Percentiles rank a stretch among this genome's conserved stretches.
Evolutionary conservation across 768 basidiomycete species (phyloP).

Genomic region (Sutorius australiensis): DNA sequence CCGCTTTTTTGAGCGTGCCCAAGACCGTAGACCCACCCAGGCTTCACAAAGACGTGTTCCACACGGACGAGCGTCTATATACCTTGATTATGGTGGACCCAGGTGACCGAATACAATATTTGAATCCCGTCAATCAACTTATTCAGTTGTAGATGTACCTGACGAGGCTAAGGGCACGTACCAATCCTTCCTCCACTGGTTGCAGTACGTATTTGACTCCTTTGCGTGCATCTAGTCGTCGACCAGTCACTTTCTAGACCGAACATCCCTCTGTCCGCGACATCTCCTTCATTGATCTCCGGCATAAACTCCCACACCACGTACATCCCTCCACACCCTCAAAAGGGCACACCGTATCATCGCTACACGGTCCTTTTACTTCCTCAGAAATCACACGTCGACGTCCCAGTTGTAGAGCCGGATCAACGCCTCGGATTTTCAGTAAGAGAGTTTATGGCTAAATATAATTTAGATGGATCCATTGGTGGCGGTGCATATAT

Average conservation of each 20-base stretch:
- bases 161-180: conserved; percentile 60
- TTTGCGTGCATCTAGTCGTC: neutral
- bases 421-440: conserved; percentile 58
- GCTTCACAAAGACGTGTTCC: conserved; percentile 74
- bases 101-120: conserved; percentile 45
- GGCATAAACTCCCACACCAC: conserved; percentile 54
- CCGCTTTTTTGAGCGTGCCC: conserved; percentile 1
- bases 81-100: conserved; percentile 88
- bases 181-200: conserved; percentile 79
- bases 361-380: conserved; percentile 80
- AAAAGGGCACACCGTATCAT: conserved; percentile 85
- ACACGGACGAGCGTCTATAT: conserved; percentile 75
- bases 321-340: conserved; percentile 91
- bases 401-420: conserved; percentile 46
- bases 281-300: conserved; percentile 38
- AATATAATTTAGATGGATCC: conserved; percentile 50
- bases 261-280: conserved; percentile 73
- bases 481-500: conserved; percentile 74
- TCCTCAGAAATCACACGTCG: conserved; percentile 52
- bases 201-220: conserved; percentile 52
- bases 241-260: conserved; percentile 45
- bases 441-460: conserved; percentile 56
- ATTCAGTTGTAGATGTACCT: conserved; percentile 67
- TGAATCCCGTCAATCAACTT: conserved; percentile 1
- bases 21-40: conserved; percentile 65